Evolutionary conservation across 441 rosid species (phyloP).

Genomic region (Pelargonium australe): DNA sequence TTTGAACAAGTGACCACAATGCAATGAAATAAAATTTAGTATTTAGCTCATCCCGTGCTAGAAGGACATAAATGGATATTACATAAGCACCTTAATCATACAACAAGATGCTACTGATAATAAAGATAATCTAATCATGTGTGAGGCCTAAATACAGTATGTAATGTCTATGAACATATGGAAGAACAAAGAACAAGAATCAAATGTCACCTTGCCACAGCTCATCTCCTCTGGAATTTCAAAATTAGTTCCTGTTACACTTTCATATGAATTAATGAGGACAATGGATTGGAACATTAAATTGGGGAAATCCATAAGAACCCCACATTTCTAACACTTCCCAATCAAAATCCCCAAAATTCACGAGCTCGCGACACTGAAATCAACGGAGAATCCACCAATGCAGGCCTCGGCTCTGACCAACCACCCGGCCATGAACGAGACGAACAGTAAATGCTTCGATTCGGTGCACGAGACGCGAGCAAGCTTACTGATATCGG

Average conservation of each 20-base stretch:
- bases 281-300: no score
- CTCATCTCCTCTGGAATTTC: constrained; percentile 48
- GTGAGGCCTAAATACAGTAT: no score
- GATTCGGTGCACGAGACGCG: neutral
- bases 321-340: no score
- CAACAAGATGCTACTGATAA: constrained; percentile 40
- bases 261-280: no score
- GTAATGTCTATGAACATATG: no score
- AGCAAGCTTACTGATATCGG: constrained; percentile 56
- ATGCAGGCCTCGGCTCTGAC: no score
- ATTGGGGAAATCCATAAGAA: no score
- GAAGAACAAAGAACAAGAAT: constrained; percentile 50
- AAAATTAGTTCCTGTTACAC: constrained; percentile 25
- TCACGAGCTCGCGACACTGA: constrained; percentile 18
- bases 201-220: constrained; percentile 52
- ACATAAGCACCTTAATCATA: no score
- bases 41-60: constrained; percentile 13
- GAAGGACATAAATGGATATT: no score
- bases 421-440: constrained; percentile 7
- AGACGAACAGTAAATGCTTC: neutral
- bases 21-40: constrained; percentile 24
- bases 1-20: constrained; percentile 84
- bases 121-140: no score
- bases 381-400: neutral
- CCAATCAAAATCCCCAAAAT: constrained; percentile 5